phyloP scores from a whole-genome alignment of 2,329 filamentous ascomycete species.

The Aspergillus quadricinctus region DNA sequence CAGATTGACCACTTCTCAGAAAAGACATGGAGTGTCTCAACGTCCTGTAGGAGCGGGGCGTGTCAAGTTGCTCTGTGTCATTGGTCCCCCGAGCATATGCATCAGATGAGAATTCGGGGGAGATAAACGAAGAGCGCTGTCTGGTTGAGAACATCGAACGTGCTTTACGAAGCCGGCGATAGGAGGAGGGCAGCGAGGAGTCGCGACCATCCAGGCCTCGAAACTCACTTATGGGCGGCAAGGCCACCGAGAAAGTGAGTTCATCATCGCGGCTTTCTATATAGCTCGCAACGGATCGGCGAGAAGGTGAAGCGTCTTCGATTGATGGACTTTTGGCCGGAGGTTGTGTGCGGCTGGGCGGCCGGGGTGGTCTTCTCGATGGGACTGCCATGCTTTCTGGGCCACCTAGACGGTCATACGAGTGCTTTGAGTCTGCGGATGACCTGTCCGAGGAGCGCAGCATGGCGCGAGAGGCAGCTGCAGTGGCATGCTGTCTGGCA shows the following conservation, averaged over 20 bases:
- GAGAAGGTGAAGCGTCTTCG: neutral
- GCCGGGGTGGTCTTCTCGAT: slow-evolving; percentile 17
- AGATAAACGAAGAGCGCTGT: slow-evolving; percentile 23
- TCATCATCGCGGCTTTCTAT: neutral
- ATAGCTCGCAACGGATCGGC: slow-evolving; percentile 2
- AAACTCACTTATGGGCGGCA: slow-evolving; percentile 29
- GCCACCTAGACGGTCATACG: slow-evolving; percentile 29
- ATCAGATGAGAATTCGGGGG: slow-evolving; percentile 13
- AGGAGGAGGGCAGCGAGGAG: slow-evolving; percentile 43
- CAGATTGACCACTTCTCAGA: slow-evolving; percentile 25
- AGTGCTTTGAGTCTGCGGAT: slow-evolving; percentile 21
- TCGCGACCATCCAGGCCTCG: slow-evolving; percentile 32
- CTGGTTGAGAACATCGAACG: slow-evolving; percentile 46
- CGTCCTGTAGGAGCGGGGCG: slow-evolving; percentile 17
- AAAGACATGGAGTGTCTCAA: slow-evolving; percentile 43
- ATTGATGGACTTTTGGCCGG: slow-evolving; percentile 10
- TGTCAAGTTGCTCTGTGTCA: slow-evolving; percentile 1
- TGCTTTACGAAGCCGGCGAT: slow-evolving; percentile 43
- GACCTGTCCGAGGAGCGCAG: slow-evolving; percentile 29
- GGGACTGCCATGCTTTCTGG: slow-evolving; percentile 23
- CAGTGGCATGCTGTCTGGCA: slow-evolving; percentile 32
- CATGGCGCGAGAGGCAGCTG: slow-evolving; percentile 43
- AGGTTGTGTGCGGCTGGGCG: slow-evolving; percentile 11
- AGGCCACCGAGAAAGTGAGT: slow-evolving; percentile 12
- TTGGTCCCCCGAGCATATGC: slow-evolving; percentile 5